Evolutionary conservation across 2,329 filamentous ascomycete genomes (phyloP), one percentile per base, ranked within the genome.

Genomic region (Stagonosporopsis vannaccii): DNA sequence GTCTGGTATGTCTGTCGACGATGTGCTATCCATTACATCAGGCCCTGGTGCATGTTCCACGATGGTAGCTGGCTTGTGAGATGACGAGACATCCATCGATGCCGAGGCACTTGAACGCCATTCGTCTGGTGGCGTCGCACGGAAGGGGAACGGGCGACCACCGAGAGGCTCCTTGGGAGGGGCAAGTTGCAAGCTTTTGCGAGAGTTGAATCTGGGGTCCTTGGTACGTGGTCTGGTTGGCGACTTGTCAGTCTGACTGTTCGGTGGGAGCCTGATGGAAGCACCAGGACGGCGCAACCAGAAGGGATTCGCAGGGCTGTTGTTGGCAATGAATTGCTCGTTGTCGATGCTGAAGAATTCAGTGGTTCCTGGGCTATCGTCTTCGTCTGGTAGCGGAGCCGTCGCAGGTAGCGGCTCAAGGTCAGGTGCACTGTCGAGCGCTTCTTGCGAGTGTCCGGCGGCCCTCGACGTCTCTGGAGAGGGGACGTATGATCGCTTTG

Each of bases 221-320:
- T 30, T 55, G 4, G 52, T 42, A 22, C 65, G 65, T 13, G 54
- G 44, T 28, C 52, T 63, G 28, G 58, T 64, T 20, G 71, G 68
- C 4, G 69, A 72, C 15, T 51, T 45, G 11, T 70, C 64, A 1
- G 40, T 46, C n/a, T 56, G 50, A 4, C 49, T 47, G 36, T 58
- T 59, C 2, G 47, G 20, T 17, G 63, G 55, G 15, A 52, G 32
- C 5, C 32, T 13, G 6, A 41, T 33, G 28, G 36, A 49, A 19
- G 58, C 52, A 8, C 42, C 54, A 37, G 66, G 62, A 19, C 69
- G 67, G 30, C 63, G 65, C 28, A 72, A 51, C 69, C 68, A 71
- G 42, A 60, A 59, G 0, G 64, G 60, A 35, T 69, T 65, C 8
- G 52, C 23, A 55, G 25, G 59, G 51, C 20, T 61, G 56, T 15